A percentile compares a stretch with the other conserved stretches of the same genome.
These are phyloP conservation scores for Gyrodon lividus DNA, from an alignment of 768 basidiomycete genomes.

Conservation along the genomic window DNA sequence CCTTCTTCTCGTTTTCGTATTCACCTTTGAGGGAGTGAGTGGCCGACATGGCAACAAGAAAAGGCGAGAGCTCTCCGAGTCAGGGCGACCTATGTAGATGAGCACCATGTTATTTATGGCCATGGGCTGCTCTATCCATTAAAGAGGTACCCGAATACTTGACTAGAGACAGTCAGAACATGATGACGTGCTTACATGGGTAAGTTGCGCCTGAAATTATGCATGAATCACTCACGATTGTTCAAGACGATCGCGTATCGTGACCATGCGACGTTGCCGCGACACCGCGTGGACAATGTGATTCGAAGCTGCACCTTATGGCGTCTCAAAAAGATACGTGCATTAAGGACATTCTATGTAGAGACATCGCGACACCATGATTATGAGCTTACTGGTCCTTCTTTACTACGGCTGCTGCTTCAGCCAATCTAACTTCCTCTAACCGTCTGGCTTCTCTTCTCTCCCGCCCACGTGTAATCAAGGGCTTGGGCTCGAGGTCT, in stretches of 20 bases:
- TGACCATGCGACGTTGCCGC: neutral
- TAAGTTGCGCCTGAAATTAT: neutral
- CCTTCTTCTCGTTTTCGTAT: slow-evolving; percentile 4
- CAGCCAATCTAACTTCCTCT: slow-evolving; percentile 37
- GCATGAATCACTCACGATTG: neutral
- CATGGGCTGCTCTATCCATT: no score
- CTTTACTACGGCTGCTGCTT: slow-evolving; percentile 30
- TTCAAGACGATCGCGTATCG: neutral
- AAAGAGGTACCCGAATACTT: no score
- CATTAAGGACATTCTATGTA: neutral
- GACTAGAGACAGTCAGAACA: neutral
- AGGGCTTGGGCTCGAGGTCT: slow-evolving; percentile 77
- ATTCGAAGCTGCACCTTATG: neutral
- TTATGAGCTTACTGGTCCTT: slow-evolving; percentile 33
- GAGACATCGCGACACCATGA: neutral
- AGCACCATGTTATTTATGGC: no score
- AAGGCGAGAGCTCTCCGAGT: neutral
- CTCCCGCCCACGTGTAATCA: slow-evolving; percentile 84
- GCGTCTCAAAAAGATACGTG: neutral
- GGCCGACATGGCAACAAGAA: slow-evolving; percentile 18
- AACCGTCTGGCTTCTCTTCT: slow-evolving; percentile 63
- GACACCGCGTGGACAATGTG: neutral
- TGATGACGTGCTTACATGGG: neutral
- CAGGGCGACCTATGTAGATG: no score
- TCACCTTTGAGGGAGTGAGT: slow-evolving; percentile 1